These are phyloP conservation scores for Dryas alaskensis DNA, from an alignment of 306 rosid genomes.

Conservation along the genomic window DNA sequence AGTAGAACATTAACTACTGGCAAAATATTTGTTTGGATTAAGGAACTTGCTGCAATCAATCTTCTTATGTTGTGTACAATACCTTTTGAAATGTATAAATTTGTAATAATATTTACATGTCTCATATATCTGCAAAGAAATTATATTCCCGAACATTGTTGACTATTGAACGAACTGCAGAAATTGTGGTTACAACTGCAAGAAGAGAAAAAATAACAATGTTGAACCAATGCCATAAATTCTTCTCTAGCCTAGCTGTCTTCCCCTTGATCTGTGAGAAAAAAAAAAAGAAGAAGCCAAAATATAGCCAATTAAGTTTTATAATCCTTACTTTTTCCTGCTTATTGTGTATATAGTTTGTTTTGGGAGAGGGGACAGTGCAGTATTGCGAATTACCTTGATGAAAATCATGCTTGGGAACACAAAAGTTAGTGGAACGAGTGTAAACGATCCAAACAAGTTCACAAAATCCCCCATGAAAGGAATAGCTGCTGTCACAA, in stretches of 20 bases:
- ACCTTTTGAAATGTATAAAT: not conserved
- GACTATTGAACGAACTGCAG: slow-evolving; percentile 44
- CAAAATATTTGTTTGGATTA: not conserved
- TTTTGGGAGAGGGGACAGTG: too few relatives aligned
- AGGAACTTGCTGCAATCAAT: slow-evolving; percentile 1
- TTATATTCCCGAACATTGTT: slow-evolving; percentile 35
- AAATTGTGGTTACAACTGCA: slow-evolving; percentile 42
- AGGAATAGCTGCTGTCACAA: slow-evolving; percentile 51
- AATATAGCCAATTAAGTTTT: not conserved
- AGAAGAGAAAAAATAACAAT: slow-evolving; percentile 36
- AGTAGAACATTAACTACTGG: not conserved
- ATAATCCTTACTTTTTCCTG: not conserved
- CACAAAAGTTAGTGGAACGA: slow-evolving; percentile 52
- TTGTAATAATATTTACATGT: not conserved
- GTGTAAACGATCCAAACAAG: slow-evolving; percentile 48
- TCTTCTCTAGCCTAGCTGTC: slow-evolving; percentile 42
- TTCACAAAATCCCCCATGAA: slow-evolving; percentile 62
- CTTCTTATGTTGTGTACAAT: not conserved
- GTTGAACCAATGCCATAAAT: slow-evolving; percentile 57
- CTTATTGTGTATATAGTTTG: not conserved
- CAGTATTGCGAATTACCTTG: slow-evolving; percentile 35
- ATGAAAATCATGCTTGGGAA: slow-evolving; percentile 64
- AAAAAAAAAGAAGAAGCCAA: not conserved
- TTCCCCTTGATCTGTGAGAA: slow-evolving; percentile 50
- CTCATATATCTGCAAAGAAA: slow-evolving; percentile 48